These are phyloP conservation scores for Blastobotrys mokoenaii DNA, from an alignment of 805 yeast genomes.

Conservation along the genomic window DNA sequence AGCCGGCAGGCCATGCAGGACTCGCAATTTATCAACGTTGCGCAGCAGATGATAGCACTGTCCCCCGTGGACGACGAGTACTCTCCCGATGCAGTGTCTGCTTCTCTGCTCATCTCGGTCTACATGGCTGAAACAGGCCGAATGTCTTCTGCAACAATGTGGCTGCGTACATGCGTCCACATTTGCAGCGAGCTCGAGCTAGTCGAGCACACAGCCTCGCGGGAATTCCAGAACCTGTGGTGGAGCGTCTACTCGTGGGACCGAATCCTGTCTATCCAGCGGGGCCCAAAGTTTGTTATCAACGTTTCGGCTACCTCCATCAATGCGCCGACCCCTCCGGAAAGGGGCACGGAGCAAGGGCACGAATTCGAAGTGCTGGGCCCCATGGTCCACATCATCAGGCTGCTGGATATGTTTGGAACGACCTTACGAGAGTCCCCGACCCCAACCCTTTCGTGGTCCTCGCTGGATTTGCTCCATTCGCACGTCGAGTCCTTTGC, in stretches of 20 bases:
- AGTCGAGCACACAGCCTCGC: constrained; percentile 1
- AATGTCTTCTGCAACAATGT: constrained; percentile 17
- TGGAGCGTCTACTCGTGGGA: constrained; percentile 23
- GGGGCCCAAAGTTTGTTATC: constrained; percentile 9
- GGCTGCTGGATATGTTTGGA: constrained; percentile 4
- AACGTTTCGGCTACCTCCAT: not conserved
- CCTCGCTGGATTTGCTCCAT: not conserved
- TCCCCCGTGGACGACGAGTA: constrained; percentile 2
- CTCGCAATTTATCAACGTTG: not conserved
- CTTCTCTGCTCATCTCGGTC: constrained; percentile 15
- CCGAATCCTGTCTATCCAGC: constrained; percentile 15
- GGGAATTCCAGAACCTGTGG: constrained; percentile 14
- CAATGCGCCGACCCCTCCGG: not conserved
- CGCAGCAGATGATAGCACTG: not conserved
- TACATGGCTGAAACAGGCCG: constrained; percentile 18
- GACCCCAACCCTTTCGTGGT: not conserved
- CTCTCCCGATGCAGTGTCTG: not conserved
- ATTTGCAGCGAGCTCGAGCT: constrained; percentile 16
- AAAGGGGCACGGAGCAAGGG: not conserved
- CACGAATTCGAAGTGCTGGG: not conserved
- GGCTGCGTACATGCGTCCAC: constrained; percentile 18
- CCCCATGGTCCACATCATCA: constrained; percentile 2
- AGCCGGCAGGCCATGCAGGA: not conserved
- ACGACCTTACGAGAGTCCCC: not conserved
- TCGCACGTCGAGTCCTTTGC: constrained; percentile 1